Evolutionary conservation across 257 asterid genomes (phyloP), one percentile per base, ranked within the genome.

Genomic region (Solanum chiquidenum): DNA sequence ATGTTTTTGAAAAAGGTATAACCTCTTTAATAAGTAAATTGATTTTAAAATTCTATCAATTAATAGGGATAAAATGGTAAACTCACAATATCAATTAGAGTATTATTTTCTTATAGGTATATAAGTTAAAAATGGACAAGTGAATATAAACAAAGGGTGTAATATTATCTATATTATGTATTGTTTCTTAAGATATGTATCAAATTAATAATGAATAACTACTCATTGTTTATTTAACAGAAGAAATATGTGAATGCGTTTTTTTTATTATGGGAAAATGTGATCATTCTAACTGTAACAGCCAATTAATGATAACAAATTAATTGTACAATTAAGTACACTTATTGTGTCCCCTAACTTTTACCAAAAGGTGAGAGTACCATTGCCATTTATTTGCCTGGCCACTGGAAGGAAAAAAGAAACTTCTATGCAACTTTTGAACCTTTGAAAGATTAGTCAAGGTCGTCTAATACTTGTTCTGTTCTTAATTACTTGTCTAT

Each of bases 111-210:
- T 49, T 49, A 52, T 52, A 52, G 6, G 60, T 52, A 7, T 52
- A 8, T 0, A 52, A 16, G 9, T 2, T 14, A 16, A 16, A 49
- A 52, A 52, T 52, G 0, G 3, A 52, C 23, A 52, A 5, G 60
- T 14, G 1, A 49, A 14, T 49, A 49, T 1, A 8, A 3, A 49
- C 60, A 49, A 14, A 49, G 60, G 2, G 2, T 4, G 5, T 46
- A 12, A 46, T 46, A 46, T 42, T 42, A 42, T 46, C 2, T 44
- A 46, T 46, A 44, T 46, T 12, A 44, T 44, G 12, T 44, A 14
- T 0, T 14, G 0, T 49, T 14, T 49, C 9, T 5, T 5, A 5
- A 16, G 0, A 52, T 2, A 1, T 52, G 2, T 52, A 0, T 0
- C 62, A 52, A 52, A 52, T 52, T 52, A 0, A 52, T 18, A 52